phyloP scores from a whole-genome alignment of 2,329 filamentous ascomycete species.

The Sporothrix protearum region DNA sequence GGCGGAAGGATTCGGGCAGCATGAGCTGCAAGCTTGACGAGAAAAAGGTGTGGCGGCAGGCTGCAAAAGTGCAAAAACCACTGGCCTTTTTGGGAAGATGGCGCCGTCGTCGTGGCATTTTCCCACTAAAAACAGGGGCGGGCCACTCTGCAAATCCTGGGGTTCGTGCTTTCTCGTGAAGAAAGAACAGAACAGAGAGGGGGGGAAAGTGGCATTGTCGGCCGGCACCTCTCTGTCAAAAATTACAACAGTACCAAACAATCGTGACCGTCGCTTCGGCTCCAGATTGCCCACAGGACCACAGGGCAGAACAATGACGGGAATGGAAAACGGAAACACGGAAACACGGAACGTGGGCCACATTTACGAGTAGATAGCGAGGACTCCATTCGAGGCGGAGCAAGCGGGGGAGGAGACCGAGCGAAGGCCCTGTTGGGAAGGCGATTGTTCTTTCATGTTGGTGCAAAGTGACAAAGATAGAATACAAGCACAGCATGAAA shows the following conservation, averaged over 20 bases:
- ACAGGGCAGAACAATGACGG: neutral
- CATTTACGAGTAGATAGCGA: neutral
- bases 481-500: neutral
- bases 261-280: neutral
- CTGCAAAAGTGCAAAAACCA: neutral
- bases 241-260: neutral
- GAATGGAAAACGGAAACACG: neutral
- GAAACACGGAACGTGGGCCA: neutral
- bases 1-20: neutral
- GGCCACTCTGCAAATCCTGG: neutral
- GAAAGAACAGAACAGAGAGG: neutral
- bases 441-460: neutral
- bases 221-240: neutral
- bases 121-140: neutral
- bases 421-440: neutral
- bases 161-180: neutral
- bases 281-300: neutral
- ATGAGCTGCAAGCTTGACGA: neutral
- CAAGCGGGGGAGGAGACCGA: neutral
- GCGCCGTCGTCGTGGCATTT: neutral
- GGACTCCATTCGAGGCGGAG: slow-evolving; percentile 6
- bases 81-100: neutral
- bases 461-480: neutral
- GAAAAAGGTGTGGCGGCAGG: neutral
- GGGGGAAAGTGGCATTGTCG: neutral